phyloP scores from a whole-genome alignment of 2,329 filamentous ascomycete species.

The Helicocarpus griseus region DNA sequence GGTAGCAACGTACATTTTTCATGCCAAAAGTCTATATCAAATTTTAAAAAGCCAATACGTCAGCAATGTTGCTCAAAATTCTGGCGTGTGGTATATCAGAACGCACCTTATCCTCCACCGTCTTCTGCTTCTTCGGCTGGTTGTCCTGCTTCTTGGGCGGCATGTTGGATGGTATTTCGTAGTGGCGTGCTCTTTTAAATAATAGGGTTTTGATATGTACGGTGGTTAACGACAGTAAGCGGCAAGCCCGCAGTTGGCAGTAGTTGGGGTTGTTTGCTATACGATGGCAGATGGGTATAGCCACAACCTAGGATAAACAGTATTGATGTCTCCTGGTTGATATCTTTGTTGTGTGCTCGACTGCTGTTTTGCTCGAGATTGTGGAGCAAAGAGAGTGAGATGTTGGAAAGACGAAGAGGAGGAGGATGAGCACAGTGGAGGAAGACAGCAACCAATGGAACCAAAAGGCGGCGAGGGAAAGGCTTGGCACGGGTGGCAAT shows the following conservation, averaged over 20 bases:
- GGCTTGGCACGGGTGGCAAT: background rate
- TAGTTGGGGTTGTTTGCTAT: no score
- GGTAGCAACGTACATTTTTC: constrained; percentile 62
- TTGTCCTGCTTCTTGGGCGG: constrained; percentile 36
- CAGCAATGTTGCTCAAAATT: constrained; percentile 11
- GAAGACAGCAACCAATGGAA: no score
- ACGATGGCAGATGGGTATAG: no score
- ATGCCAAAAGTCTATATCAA: constrained; percentile 73
- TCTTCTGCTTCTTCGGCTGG: constrained; percentile 40
- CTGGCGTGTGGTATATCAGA: background rate
- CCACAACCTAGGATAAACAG: no score
- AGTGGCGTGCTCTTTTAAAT: no score
- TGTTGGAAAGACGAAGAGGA: constrained; percentile 1
- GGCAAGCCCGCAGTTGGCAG: no score
- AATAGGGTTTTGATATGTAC: no score
- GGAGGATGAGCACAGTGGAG: background rate
- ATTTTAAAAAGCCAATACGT: constrained; percentile 8
- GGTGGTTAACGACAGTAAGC: no score
- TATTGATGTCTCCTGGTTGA: no score
- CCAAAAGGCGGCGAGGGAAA: background rate
- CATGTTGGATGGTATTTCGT: no score
- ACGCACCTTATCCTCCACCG: constrained; percentile 67
- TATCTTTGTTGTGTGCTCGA: background rate
- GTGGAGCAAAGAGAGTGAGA: constrained; percentile 1
- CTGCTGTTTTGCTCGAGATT: background rate